phyloP scores from a whole-genome alignment of 2,329 filamentous ascomycete genomes.

The Phaeoacremonium minimum region DNA sequence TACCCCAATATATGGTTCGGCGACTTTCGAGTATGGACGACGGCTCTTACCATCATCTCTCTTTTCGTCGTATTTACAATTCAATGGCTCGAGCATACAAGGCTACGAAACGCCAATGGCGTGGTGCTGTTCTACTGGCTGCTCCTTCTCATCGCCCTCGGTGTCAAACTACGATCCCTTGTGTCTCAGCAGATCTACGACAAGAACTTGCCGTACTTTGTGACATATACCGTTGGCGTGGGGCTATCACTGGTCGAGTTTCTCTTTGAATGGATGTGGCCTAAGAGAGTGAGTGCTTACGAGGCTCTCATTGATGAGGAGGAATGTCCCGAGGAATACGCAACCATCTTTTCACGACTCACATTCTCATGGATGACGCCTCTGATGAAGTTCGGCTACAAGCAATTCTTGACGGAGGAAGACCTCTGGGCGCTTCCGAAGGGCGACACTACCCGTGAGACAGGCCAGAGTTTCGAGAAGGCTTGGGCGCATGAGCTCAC shows the following conservation, averaged over 20 bases:
- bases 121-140: constrained; percentile 92
- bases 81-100: constrained; percentile 82
- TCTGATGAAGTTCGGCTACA: constrained; percentile 93
- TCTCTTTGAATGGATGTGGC: constrained; percentile 77
- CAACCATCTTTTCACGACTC: constrained; percentile 86
- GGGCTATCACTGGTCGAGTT: constrained; percentile 70
- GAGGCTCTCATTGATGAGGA: constrained; percentile 54
- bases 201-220: constrained; percentile 68
- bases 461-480: constrained; percentile 64
- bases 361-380: constrained; percentile 99
- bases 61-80: constrained; percentile 71
- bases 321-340: constrained; percentile 78
- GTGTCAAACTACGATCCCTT: constrained; percentile 81
- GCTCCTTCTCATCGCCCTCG: constrained; percentile 72
- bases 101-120: constrained; percentile 79
- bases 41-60: constrained; percentile 66
- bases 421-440: constrained; percentile 90
- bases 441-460: constrained; percentile 72
- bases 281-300: constrained; percentile 66
- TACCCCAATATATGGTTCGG: constrained; percentile 67
- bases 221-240: constrained; percentile 68
- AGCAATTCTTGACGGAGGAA: constrained; percentile 85
- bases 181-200: constrained; percentile 71
- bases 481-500: constrained; percentile 77
- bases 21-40: constrained; percentile 85